Percentiles rank a stretch among this genome's conserved stretches.
Evolutionary conservation across 768 basidiomycete genomes (phyloP).

Genomic region (Boletus barrowsii): DNA sequence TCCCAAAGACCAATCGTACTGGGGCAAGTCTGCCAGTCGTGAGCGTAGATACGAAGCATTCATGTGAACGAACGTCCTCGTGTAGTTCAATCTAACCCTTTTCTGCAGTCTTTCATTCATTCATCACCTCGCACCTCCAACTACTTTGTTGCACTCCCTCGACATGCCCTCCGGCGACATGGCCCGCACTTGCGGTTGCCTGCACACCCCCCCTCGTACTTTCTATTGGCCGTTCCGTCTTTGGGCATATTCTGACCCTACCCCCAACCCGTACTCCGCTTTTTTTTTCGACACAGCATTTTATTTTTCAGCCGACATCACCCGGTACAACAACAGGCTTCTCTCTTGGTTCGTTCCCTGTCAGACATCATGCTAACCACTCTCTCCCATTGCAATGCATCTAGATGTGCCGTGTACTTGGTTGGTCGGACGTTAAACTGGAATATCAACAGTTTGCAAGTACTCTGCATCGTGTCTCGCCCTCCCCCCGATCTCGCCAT

Average conservation of each 20-base stretch:
- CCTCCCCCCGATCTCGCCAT: slow-evolving; percentile 10
- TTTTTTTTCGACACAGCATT: background rate
- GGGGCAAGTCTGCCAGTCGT: background rate
- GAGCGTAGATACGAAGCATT: background rate
- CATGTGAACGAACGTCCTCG: background rate
- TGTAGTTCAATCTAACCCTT: slow-evolving; percentile 1
- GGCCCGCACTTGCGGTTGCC: background rate
- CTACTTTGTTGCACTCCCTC: background rate
- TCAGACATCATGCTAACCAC: background rate
- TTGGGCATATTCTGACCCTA: background rate
- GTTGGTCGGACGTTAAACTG: slow-evolving; percentile 24
- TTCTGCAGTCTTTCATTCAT: background rate
- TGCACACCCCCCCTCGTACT: background rate
- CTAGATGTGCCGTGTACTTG: background rate
- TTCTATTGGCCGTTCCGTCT: background rate
- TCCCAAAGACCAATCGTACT: background rate
- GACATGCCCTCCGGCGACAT: slow-evolving; percentile 4
- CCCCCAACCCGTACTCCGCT: too few relatives aligned
- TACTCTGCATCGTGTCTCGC: slow-evolving; percentile 10
- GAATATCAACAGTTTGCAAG: slow-evolving; percentile 3
- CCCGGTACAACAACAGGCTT: slow-evolving; percentile 2
- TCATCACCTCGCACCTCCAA: background rate
- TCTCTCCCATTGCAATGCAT: background rate
- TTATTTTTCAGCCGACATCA: background rate
- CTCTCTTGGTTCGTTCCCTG: slow-evolving; percentile 8